Evolutionary conservation across 208 protist species (phyloP).

Genomic region (Trichomonas tenax): DNA sequence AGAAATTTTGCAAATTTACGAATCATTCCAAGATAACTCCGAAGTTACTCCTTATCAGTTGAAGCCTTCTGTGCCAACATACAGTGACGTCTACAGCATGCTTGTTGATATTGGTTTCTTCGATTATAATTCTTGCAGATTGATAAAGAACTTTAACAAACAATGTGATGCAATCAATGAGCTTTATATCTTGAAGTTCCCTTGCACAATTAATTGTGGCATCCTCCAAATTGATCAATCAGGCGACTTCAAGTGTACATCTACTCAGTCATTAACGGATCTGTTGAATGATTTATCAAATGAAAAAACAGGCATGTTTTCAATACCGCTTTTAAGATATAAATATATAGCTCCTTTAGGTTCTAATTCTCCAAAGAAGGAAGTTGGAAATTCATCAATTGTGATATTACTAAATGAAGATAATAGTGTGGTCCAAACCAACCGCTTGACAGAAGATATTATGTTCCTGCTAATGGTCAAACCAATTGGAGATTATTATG

Average conservation of each 20-base stretch:
- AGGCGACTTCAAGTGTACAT: not conserved
- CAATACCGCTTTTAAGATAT: not conserved
- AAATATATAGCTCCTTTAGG: not conserved
- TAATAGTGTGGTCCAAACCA: not conserved
- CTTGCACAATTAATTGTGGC: not conserved
- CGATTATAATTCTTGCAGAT: not conserved
- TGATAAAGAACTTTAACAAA: not conserved
- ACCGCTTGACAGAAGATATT: not conserved
- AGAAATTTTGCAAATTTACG: not conserved
- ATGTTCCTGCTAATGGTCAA: not conserved
- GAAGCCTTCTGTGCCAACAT: not conserved
- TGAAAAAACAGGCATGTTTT: not conserved
- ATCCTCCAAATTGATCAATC: not conserved
- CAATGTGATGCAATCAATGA: not conserved
- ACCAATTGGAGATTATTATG: not conserved
- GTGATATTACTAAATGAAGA: not conserved
- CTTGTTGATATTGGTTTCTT: not conserved
- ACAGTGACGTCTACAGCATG: not conserved
- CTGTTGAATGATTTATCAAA: not conserved
- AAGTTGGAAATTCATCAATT: not conserved
- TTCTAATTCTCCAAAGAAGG: not conserved
- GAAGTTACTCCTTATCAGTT: not conserved
- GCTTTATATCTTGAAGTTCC: not conserved
- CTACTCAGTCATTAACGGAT: not conserved
- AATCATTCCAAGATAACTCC: not conserved